Evolutionary conservation across 768 basidiomycete genomes (phyloP).

Genomic region (Pulveroboletus ravenelii): DNA sequence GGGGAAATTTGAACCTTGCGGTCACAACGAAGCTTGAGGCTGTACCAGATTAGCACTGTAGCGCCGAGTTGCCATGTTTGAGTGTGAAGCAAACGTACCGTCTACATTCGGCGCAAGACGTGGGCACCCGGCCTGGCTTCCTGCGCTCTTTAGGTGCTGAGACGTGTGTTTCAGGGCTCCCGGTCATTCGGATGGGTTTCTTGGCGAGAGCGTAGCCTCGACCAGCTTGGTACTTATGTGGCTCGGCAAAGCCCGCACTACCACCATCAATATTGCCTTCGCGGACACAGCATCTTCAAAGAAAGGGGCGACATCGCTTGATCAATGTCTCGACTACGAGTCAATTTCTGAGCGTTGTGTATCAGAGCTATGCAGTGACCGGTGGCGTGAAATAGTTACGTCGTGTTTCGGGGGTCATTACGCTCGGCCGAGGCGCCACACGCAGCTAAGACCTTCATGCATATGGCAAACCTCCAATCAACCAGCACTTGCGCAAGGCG

Average conservation of each 20-base stretch:
- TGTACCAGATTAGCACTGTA: conserved; percentile 7
- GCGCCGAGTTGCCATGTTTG: neutral
- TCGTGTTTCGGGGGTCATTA: neutral
- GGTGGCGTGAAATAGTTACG: neutral
- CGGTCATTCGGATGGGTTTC: neutral
- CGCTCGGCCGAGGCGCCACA: neutral
- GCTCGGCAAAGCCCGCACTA: conserved; percentile 10
- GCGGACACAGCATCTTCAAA: neutral
- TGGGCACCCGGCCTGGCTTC: conserved; percentile 46
- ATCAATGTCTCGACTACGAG: neutral
- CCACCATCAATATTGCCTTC: neutral
- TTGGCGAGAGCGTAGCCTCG: neutral
- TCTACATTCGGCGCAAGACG: conserved; percentile 39
- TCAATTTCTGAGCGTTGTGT: neutral
- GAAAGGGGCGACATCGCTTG: neutral
- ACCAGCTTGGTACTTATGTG: neutral
- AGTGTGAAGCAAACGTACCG: conserved; percentile 22
- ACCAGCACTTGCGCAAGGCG: neutral
- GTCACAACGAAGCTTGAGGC: conserved; percentile 65
- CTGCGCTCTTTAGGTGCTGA: conserved; percentile 34
- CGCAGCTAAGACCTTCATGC: too few relatives aligned
- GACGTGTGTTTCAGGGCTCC: conserved; percentile 6
- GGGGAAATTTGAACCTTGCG: conserved; percentile 41
- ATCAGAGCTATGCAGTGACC: neutral
- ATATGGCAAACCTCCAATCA: neutral